Conservation (phyloP, 306 rosid genomes). For the Purshia tridentata region DNA sequence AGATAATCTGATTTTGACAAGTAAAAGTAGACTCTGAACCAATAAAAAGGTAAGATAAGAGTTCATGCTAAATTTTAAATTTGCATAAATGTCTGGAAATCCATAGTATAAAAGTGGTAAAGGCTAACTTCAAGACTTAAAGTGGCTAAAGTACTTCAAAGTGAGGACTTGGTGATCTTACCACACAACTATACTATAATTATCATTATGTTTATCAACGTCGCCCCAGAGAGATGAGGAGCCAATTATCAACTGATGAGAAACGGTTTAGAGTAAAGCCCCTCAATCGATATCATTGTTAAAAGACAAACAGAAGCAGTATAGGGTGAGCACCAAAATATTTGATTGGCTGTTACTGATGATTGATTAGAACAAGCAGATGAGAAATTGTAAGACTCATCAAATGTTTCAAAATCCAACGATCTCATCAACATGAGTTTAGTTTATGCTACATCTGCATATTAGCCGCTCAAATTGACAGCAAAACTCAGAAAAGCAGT, state of each 20-base stretch:
- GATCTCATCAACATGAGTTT: background rate
- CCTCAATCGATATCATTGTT: background rate
- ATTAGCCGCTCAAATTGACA: slow-evolving; percentile 4
- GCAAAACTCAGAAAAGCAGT: background rate
- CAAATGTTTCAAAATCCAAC: background rate
- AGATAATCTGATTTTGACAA: background rate
- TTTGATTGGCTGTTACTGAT: background rate
- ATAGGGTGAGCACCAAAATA: slow-evolving; percentile 5
- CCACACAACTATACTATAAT: background rate
- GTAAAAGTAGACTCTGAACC: background rate
- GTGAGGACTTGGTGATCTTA: background rate
- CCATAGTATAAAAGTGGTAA: background rate
- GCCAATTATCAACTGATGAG: background rate
- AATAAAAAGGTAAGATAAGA: background rate
- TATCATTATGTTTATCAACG: background rate
- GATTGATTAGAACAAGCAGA: background rate
- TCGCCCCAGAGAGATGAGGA: background rate
- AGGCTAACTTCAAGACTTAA: background rate
- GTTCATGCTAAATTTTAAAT: background rate
- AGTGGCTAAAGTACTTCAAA: background rate
- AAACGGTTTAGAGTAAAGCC: background rate
- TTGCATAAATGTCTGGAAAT: background rate
- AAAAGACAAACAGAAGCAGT: background rate
- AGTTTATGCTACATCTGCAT: background rate
- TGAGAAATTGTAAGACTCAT: background rate